phyloP scores from a whole-genome alignment of 1,139 yeast genomes.

The Wickerhamomyces sp. region DNA sequence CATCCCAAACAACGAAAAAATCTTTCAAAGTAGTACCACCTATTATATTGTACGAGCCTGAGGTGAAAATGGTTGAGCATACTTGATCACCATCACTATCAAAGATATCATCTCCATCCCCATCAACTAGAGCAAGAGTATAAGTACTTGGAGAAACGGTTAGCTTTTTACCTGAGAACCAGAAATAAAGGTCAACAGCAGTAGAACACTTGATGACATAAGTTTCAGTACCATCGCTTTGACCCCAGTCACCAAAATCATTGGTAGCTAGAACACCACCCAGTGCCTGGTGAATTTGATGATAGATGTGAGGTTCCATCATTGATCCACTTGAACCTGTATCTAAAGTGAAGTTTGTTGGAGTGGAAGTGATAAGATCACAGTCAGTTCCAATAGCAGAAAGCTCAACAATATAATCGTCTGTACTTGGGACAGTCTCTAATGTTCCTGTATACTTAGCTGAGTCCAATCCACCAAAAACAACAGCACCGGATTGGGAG shows the following conservation, averaged over 20 bases:
- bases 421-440: constrained; percentile 19
- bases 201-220: constrained; percentile 17
- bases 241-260: constrained; percentile 1
- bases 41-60: constrained; percentile 20
- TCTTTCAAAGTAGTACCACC: constrained; percentile 48
- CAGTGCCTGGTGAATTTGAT: constrained; percentile 13
- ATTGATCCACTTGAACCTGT: constrained; percentile 15
- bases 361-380: constrained; percentile 3
- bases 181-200: constrained; percentile 11
- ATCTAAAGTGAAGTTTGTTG: constrained; percentile 8
- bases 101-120: constrained; percentile 1
- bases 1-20: constrained; percentile 47
- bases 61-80: constrained; percentile 11
- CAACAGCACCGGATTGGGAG: constrained; percentile 38
- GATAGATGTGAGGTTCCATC: constrained; percentile 8
- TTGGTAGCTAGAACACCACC: constrained; percentile 7
- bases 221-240: not conserved
- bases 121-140: constrained; percentile 6
- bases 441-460: constrained; percentile 45
- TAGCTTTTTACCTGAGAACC: constrained; percentile 15
- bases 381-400: constrained; percentile 13
- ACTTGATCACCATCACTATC: constrained; percentile 14
- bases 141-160: constrained; percentile 9
- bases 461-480: constrained; percentile 57
- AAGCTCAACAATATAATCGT: constrained; percentile 4